Base-by-base conservation (phyloP, 2,329 filamentous ascomycete species). In the Neoascochyta sp. region DNA sequence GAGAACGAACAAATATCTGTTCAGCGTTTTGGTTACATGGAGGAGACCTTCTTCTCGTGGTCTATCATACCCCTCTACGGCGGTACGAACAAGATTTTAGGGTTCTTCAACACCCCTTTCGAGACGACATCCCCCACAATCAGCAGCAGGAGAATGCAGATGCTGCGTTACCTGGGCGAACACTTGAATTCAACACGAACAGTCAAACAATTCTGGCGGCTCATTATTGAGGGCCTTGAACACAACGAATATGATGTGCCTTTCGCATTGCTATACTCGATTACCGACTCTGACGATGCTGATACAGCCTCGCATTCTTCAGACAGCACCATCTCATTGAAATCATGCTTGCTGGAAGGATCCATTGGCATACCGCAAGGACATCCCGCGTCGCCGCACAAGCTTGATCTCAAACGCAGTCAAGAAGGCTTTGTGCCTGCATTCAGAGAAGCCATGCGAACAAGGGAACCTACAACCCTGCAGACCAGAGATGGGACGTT, bases 191-290 rank as follows among this genome's bases (percentile, higher is more conserved):
- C 47, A 16, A 50, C 47, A 19, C 46, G 46, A 27, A 54, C 48
- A 2, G 48, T 50, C 7, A 55, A 53, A 22, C 46, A 65, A 3
- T 66, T 75, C 21, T 76, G 72, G 68, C 59, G 60, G 29, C 68
- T 64, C 49, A 66, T 74, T 16, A 42, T 75, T 8, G 68, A 73
- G 22, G 69, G 69, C 2, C 41, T 74, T 8, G 64, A 68, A 36
- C 62, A 66, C 10, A 58, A 58, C 22, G 38, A 45, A 9, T 47
- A 52, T 16, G 57, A 60, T 16, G 34, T 60, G 5, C 54, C 54
- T 3, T 62, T 62, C 28, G 52, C 56, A 8, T 31, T 62, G 1
- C 28, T 62, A 6, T 61, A 61, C 21, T 59, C 57, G 1, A 45
- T 61, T 13, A 34, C 34, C 4, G 54, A 61, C 20, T 38, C 43